Base-by-base conservation (phyloP, 1,139 yeast species). In the Pichia inconspicua region DNA sequence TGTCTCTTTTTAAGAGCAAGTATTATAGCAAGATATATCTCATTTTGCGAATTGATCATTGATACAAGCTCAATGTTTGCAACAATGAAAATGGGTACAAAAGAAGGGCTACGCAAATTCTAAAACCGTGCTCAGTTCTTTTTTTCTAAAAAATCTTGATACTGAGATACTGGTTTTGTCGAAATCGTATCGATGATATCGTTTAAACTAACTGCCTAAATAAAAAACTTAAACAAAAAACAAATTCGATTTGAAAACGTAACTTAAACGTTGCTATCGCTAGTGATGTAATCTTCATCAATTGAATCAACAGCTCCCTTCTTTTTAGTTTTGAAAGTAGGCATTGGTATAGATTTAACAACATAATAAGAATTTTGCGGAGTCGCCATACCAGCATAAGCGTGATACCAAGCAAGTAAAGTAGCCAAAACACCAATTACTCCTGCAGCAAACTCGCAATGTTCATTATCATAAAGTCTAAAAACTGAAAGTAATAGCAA, bases 351-450 rank as follows among this genome's bases (percentile, higher is more conserved):
- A 9, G 52, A 48, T 6, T 49, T 32, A 14, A 49, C 47, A 30
- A 49, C 50, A 32, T 49, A 49, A 15, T 55, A 55, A 35, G 87
- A 72, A 69, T 84, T 88, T 65, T 78, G 84, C 58, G 67, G 68
- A 55, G 77, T 84, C 48, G 94, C 87, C 46, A 88, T 67, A 79
- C 95, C 96, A 12, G 95, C 94, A 60, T 78, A 85, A 10, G 96
- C 96, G 65, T 85, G 85, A 64, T 87, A 88, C 90, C 92, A 88
- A 12, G 95, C 95, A 45, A 78, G 62, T 57, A 84, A 76, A 2
- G 96, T 84, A 36, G 90, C 80, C 32, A 87, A 64, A 14, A 88
- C 62, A 32, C 96, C 96, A 53, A 84, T 69, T 31, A 82, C 84
- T 53, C 96, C 96, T 14, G 50, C 95, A 30, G 89, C 94, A 37